Evolutionary conservation across 192 early-diverging fungal species (phyloP).

Genomic region (Mortierella hygrophila): DNA sequence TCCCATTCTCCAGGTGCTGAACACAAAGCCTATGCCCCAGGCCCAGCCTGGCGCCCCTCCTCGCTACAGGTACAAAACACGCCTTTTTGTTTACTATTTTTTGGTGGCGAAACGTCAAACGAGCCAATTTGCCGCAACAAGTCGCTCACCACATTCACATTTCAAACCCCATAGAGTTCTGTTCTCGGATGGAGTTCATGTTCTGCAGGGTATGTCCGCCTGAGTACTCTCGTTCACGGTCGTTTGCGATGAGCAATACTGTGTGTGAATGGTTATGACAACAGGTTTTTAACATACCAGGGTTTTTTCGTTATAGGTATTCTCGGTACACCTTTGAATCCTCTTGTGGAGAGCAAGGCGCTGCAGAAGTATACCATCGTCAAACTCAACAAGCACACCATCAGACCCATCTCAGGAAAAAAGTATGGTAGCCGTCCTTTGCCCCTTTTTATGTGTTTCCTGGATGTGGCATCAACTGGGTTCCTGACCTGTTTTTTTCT

Average conservation of each 20-base stretch:
- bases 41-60: slow-evolving; percentile 12
- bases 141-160: neutral
- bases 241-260: neutral
- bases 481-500: neutral
- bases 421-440: slow-evolving; percentile 45
- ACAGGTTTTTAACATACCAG: neutral
- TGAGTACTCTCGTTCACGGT: neutral
- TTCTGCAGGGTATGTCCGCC: slow-evolving; percentile 70
- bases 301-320: slow-evolving; percentile 61
- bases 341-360: slow-evolving; percentile 52
- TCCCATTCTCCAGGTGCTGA: slow-evolving; percentile 60
- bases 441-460: neutral
- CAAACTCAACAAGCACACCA: slow-evolving; percentile 59
- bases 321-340: slow-evolving; percentile 68
- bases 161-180: slow-evolving; percentile 60
- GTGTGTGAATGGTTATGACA: neutral
- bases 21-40: slow-evolving; percentile 48
- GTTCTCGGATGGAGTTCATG: slow-evolving; percentile 74
- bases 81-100: neutral
- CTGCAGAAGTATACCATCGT: slow-evolving; percentile 69
- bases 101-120: slow-evolving; percentile 17
- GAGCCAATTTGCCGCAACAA: neutral
- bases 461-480: neutral
- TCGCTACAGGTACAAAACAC: slow-evolving; percentile 56
- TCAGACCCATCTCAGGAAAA: slow-evolving; percentile 64